Base-by-base conservation (phyloP, 768 basidiomycete genomes). In the Serendipita sp. region DNA sequence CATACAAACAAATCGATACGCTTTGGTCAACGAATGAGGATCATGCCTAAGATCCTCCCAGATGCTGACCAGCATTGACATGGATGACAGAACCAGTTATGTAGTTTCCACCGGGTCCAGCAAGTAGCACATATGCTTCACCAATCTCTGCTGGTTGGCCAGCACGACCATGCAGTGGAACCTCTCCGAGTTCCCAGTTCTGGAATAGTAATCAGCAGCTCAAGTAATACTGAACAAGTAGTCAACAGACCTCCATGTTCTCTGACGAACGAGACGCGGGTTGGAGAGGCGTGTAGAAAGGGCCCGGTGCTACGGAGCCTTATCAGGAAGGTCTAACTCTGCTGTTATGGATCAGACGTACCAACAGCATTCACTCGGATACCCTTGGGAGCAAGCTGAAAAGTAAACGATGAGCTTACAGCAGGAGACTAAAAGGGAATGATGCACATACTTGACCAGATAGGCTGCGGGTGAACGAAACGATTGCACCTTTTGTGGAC, bases 401-500 rank as follows among this genome's bases (percentile, higher is more conserved):
- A 16, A 5, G 13, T 7, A 41, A 13, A 41, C 38, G 38, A 7
- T 41, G 38, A 41, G 13, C 38, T 60, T 11, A 28, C 10, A 36
- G 56, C 16, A 30, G 4, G 23, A 16, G 10, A 28, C 16, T 10
- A 60, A 60, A 10, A 30, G 11, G 28, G 23, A 15, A 11, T 30
- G 11, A 28, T 10, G 4, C 16, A 60, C 56, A 28, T 35, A 60
- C 56, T 60, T 84, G 80, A 36, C 75, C 68, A 0, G 82, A 79
- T 44, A 84, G 74, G 7, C 80, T 77, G 23, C 82, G 78, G 3
- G 81, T 83, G 71, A 84, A 85, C 11, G 79, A 73, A 4, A 80
- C 69, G 68, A 84, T 83, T 3, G 81, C 82, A 2, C 82, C 83
- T 72, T 86, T 85, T 5, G 85, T 85, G 1, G 79, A 69, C 3